Conservation (phyloP, 164 flowering plant genomes). For the Piper betle region DNA sequence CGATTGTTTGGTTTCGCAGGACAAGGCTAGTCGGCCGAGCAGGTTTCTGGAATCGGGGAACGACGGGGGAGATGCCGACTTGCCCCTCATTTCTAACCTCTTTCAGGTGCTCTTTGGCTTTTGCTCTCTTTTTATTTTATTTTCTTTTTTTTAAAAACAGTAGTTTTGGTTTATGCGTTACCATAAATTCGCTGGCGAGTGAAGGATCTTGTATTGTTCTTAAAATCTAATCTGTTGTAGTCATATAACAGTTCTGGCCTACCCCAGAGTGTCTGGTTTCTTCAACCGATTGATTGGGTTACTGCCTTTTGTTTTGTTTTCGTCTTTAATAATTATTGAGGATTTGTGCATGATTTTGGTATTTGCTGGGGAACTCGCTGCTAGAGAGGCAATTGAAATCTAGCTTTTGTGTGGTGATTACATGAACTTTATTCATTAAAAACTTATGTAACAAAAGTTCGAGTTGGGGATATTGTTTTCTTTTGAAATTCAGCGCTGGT, state of each 20-base stretch:
- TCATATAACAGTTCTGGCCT: too few relatives aligned
- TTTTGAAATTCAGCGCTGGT: background rate
- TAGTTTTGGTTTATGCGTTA: too few relatives aligned
- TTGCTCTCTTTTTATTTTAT: background rate
- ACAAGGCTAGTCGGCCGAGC: background rate
- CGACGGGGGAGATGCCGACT: background rate
- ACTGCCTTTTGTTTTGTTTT: background rate
- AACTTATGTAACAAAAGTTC: background rate
- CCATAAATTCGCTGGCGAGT: too few relatives aligned
- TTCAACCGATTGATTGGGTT: background rate
- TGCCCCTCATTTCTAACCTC: background rate
- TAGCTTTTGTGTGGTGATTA: background rate
- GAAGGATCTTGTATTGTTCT: too few relatives aligned
- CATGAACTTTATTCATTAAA: background rate
- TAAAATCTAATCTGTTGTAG: too few relatives aligned
- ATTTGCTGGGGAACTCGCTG: background rate
- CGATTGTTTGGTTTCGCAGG: background rate
- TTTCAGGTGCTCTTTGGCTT: background rate
- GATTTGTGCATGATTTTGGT: too few relatives aligned
- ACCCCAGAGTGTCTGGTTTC: too few relatives aligned
- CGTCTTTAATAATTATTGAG: background rate
- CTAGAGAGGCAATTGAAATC: background rate
- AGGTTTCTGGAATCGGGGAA: background rate
- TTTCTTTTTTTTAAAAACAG: too few relatives aligned
- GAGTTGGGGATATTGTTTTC: background rate